Percentiles rank a stretch among this genome's conserved stretches.
Conservation (phyloP, 2,329 filamentous ascomycete genomes). For the Botrytis hyacinthi region DNA sequence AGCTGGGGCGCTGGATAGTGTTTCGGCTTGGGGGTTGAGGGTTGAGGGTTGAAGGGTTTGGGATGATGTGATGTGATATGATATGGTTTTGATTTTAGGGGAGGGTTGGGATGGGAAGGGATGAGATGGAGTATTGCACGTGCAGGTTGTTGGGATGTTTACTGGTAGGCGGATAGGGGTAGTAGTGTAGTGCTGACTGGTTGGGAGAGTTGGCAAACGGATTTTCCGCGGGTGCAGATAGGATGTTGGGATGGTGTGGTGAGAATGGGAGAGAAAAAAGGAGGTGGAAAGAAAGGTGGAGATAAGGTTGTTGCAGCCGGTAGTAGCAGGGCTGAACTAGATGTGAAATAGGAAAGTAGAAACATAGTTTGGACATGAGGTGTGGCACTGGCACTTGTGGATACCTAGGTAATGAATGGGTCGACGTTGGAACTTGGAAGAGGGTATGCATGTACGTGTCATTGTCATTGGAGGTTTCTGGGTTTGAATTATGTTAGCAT, state of each 20-base stretch:
- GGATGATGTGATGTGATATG: not conserved
- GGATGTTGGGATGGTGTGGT: not conserved
- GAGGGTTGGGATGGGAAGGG: not conserved
- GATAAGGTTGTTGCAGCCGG: not conserved
- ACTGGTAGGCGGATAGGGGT: not conserved
- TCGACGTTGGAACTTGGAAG: not conserved
- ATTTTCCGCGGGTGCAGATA: not conserved
- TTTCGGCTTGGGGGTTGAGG: not conserved
- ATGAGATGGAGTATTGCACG: not conserved
- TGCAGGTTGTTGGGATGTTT: not conserved
- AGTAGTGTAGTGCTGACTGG: not conserved
- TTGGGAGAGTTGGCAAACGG: not conserved
- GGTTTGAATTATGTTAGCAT: not conserved
- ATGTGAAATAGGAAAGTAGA: not conserved
- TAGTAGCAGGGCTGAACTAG: constrained; percentile 7
- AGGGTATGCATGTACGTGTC: not conserved
- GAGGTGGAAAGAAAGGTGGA: too few species aligned
- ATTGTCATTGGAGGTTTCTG: not conserved
- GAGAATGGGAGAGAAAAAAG: not conserved
- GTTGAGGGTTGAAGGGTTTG: too few species aligned
- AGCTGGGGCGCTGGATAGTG: not conserved
- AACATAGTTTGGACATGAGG: not conserved
- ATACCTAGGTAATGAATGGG: not conserved
- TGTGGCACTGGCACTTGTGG: not conserved
- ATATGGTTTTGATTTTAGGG: not conserved